Evolutionary conservation across 139 green algal species (phyloP), one percentile per base, ranked within the genome.

Genomic region (Chlorella sorokiniana): DNA sequence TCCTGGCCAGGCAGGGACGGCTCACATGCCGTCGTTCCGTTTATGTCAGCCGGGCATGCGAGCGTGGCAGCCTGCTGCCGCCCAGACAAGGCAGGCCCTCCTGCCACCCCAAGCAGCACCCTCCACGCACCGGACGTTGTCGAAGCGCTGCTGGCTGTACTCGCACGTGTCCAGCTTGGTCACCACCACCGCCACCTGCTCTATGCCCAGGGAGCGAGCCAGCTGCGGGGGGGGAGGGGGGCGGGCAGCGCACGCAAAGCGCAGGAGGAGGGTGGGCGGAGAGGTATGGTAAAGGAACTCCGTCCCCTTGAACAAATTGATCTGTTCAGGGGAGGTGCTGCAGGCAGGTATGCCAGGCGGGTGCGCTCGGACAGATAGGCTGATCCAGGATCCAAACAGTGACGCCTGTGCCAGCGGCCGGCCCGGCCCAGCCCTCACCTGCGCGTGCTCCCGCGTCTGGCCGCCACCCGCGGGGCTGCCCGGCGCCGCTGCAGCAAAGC

Each of bases 381-480:
- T n/a, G n/a, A n/a, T n/a, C n/a, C n/a, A n/a, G n/a, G n/a, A 56
- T 56, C 48, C 11, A 16, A 11, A 56, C 48, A 25, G 48, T 25
- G 31, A 44, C 31, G 33, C 33, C 14, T 14, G 33, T 44, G 33
- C 4, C 63, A 25, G 6, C 33, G 37, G 0, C 9, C 31, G 14
- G 11, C 52, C 5, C 25, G 48, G 4, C 0, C 33, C 23, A 1
- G 29, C 16, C 25, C 52, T 1, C 37, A 79, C 73, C 73, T 79
- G 73, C 1, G 94, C 96, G 83, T 99, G 96, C 89, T 99, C 97
- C 11, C 90, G 82, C 29, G 96, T 99, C 89, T 99, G 97, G 8
- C 96, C 96, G 23, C 88, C 89, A 18, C 88, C 85, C 8, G 54
- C 54, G 3, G 44, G 35, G 71, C 77, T 77, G 62, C 78, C 65